phyloP scores from a whole-genome alignment of 352 stramenopile species.

The Pythium pyrilobum region DNA sequence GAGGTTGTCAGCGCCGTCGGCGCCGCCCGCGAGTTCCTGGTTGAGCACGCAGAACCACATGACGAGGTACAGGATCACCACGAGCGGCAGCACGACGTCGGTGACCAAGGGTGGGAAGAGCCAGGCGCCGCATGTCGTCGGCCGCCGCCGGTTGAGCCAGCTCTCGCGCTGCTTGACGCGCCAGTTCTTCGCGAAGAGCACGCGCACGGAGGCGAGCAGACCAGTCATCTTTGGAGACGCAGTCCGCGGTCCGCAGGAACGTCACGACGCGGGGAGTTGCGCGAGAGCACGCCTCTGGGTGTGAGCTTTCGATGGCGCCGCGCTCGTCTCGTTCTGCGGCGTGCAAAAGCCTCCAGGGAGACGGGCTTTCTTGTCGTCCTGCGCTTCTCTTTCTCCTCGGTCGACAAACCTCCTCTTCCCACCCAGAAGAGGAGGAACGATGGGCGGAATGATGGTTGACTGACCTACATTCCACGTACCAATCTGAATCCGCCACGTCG shows the following conservation, averaged over 20 bases:
- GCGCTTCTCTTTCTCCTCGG: no score
- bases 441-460: no score
- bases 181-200: conserved; percentile 83
- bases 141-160: conserved; percentile 42
- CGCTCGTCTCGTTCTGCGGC: no score
- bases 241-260: background rate
- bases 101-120: conserved; percentile 64
- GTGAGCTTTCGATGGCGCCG: no score
- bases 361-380: no score
- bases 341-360: no score
- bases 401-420: no score
- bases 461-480: no score
- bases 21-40: conserved; percentile 12
- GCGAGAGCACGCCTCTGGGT: no score
- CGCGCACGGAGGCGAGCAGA: conserved; percentile 23
- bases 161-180: conserved; percentile 78
- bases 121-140: conserved; percentile 30
- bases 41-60: conserved; percentile 56
- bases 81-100: conserved; percentile 63
- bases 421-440: no score
- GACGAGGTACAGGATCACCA: conserved; percentile 53
- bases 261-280: background rate
- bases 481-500: no score
- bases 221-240: conserved; percentile 8
- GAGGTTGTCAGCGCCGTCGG: background rate